Base-by-base conservation (phyloP, 805 yeast species). In the Cyberlindnera saturnus region DNA sequence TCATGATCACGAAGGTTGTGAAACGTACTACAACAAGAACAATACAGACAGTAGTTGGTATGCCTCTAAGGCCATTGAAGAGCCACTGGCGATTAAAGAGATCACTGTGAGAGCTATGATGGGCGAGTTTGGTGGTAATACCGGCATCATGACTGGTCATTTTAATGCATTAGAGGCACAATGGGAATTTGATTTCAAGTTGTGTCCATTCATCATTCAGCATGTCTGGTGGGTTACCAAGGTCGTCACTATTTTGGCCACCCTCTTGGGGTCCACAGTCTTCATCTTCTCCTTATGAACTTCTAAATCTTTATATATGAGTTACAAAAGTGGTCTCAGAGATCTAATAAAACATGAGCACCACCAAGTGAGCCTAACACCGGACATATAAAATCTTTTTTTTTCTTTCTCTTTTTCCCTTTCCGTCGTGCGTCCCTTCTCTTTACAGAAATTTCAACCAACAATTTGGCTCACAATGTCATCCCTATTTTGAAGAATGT, bases 171-270 rank as follows among this genome's bases (percentile, higher is more conserved):
- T 45, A 0, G 48, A 61, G 0, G 53, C 62, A 1, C 53, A 57
- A 16, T 84, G 95, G 91, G 73, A 73, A 15, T 90, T 86, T 67
- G 65, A 73, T 23, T 91, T 79, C 65, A 62, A 75, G 6, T 67
- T 83, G 46, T 93, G 99, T 65, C 82, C 89, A 14, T 91, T 91
- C 61, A 74, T 76, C 2, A 77, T 87, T 10, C 97, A 90, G 65
- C 97, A 90, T 60, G 78, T 85, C 41, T 93, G 99, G 99, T 93
- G 99, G 99, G 86, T 75, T 7, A 74, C 95, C 3, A 81, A 86
- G 55, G 73, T 81, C 1, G 53, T 74, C 6, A 59, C 72, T 3
- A 44, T 74, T 1, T 40, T 79, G 10, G 64, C 77, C 0, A 51
- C 69, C 0, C 44, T 75, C 5, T 44, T 72, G 6, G 61, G 63